Conservation (phyloP, 805 yeast genomes). For the Wickerhamiella kurtzmanii region DNA sequence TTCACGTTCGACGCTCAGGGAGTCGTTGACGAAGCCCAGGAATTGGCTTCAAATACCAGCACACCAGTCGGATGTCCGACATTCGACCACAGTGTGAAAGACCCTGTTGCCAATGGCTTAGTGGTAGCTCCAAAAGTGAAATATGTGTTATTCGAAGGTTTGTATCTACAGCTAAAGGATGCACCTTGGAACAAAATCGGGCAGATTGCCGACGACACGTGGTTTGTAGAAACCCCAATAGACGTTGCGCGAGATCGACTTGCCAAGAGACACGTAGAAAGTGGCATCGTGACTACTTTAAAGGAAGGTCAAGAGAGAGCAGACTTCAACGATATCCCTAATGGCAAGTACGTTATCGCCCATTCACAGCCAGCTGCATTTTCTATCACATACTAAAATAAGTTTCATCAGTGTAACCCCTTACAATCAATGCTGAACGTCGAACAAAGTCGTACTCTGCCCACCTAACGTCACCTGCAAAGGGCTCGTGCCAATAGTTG, state of each 20-base stretch:
- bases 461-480: slow-evolving; percentile 20
- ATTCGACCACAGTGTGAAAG: slow-evolving; percentile 55
- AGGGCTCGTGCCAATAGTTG: slow-evolving; percentile 26
- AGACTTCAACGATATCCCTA: slow-evolving; percentile 43
- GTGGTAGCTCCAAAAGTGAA: slow-evolving; percentile 33
- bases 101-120: slow-evolving; percentile 49
- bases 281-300: slow-evolving; percentile 26
- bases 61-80: slow-evolving; percentile 36
- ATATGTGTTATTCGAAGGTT: slow-evolving; percentile 61
- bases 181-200: slow-evolving; percentile 46
- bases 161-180: slow-evolving; percentile 48
- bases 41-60: slow-evolving; percentile 17
- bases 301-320: slow-evolving; percentile 28
- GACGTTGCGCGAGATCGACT: slow-evolving; percentile 42
- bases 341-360: slow-evolving; percentile 35
- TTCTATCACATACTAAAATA: neutral
- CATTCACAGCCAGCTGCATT: slow-evolving; percentile 21
- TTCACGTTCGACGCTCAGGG: slow-evolving; percentile 61
- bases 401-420: neutral
- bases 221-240: slow-evolving; percentile 37
- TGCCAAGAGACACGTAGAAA: slow-evolving; percentile 44
- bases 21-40: slow-evolving; percentile 27
- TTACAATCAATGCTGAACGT: neutral
- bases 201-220: slow-evolving; percentile 27
- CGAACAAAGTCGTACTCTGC: slow-evolving; percentile 24